A percentile compares a stretch with the other conserved stretches of the same genome.
phyloP scores from a whole-genome alignment of 306 rosid species.

The Crataegus laevigata region DNA sequence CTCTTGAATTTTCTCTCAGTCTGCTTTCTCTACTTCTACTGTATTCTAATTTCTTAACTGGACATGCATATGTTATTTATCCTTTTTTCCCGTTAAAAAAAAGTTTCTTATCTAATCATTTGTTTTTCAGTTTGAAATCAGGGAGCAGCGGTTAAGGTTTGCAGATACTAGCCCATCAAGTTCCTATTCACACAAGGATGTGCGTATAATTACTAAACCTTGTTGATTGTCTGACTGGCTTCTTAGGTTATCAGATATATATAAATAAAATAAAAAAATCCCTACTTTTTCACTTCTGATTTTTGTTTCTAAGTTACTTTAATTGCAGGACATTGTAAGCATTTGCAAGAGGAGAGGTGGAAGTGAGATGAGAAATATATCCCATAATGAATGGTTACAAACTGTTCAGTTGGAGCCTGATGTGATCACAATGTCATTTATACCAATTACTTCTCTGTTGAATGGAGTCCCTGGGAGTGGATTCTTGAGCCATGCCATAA shows the following conservation, averaged over 20 bases:
- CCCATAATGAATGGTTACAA: conserved; percentile 84
- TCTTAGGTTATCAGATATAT: background rate
- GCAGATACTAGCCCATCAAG: conserved; percentile 65
- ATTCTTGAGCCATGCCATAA: conserved; percentile 95
- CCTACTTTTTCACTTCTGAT: background rate
- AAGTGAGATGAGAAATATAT: conserved; percentile 37
- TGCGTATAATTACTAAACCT: conserved; percentile 20
- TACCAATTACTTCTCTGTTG: conserved; percentile 85
- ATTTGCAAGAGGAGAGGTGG: conserved; percentile 92
- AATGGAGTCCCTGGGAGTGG: conserved; percentile 98
- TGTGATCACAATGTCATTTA: conserved; percentile 90
- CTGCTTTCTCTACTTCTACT: background rate
- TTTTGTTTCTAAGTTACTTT: background rate
- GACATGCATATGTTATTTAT: background rate
- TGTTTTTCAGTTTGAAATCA: conserved; percentile 56
- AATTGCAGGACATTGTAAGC: conserved; percentile 62
- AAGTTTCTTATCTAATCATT: conserved; percentile 18
- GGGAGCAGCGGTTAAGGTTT: conserved; percentile 77
- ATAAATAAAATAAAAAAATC: background rate
- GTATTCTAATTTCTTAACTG: background rate
- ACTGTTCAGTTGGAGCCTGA: conserved; percentile 85
- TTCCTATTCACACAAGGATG: conserved; percentile 89
- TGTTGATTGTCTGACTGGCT: conserved; percentile 4
- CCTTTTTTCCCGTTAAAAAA: background rate
- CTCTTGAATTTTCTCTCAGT: background rate